phyloP scores from a whole-genome alignment of 2,329 filamentous ascomycete genomes.

The Macrophomina pseudophaseolina region DNA sequence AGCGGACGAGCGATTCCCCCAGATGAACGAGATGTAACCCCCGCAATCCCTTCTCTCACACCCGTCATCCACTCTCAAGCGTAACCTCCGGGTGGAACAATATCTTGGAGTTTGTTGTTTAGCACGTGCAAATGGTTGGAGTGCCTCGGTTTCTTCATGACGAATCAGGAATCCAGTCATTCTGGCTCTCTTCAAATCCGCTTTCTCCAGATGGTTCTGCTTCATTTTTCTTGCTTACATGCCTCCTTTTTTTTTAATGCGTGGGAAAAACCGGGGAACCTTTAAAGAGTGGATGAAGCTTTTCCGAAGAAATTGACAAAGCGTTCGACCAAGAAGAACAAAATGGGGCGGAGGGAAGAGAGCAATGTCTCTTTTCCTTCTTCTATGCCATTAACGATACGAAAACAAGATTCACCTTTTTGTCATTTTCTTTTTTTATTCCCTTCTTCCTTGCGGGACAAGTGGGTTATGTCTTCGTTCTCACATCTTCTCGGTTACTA shows the following conservation, averaged over 20 bases:
- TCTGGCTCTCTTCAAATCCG: constrained; percentile 13
- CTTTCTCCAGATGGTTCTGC: constrained; percentile 25
- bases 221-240: background rate
- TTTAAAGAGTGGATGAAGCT: background rate
- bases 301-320: constrained; percentile 17
- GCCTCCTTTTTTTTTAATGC: background rate
- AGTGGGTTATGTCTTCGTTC: no score
- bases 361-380: constrained; percentile 16
- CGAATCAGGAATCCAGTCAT: constrained; percentile 24
- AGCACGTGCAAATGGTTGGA: constrained; percentile 25
- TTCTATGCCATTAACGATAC: constrained; percentile 16
- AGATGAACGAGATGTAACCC: constrained; percentile 22
- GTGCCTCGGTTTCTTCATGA: constrained; percentile 25
- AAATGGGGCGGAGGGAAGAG: constrained; percentile 18
- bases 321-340: background rate
- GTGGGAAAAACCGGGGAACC: constrained; percentile 9
- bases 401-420: background rate
- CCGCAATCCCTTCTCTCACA: constrained; percentile 14
- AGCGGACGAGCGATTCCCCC: constrained; percentile 26
- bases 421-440: constrained; percentile 4
- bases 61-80: constrained; percentile 17
- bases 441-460: no score
- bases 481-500: no score
- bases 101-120: constrained; percentile 26
- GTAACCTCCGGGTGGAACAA: constrained; percentile 24